These are phyloP conservation scores for Westerdykella ornata DNA, from an alignment of 2,329 filamentous ascomycete genomes.

Conservation along the genomic window DNA sequence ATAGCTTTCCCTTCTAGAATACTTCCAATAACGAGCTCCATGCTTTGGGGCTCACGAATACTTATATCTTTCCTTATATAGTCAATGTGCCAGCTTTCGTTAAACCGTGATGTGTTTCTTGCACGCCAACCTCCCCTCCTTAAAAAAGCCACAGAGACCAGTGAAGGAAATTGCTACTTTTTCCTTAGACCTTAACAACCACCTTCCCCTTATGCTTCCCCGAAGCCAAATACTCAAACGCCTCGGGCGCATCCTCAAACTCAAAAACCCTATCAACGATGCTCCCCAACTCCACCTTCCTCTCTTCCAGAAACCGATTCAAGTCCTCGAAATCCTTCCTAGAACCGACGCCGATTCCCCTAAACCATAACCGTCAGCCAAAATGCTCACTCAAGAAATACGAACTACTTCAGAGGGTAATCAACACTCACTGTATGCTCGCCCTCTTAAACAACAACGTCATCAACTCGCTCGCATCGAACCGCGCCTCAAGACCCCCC, in stretches of 20 bases:
- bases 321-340: slow-evolving; percentile 43
- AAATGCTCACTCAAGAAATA: no score
- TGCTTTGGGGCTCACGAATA: no score
- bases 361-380: slow-evolving; percentile 17
- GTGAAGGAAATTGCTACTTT: no score
- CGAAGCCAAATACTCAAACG: slow-evolving; percentile 30
- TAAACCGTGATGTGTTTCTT: no score
- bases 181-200: slow-evolving; percentile 6
- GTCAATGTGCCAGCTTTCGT: no score
- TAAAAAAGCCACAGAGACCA: no score
- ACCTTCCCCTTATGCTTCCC: slow-evolving; percentile 28
- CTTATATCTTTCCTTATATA: no score
- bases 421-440: slow-evolving; percentile 16
- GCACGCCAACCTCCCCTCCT: no score
- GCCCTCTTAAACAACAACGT: slow-evolving; percentile 16
- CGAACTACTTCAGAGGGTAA: no score
- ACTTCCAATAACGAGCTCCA: no score
- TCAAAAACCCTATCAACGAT: slow-evolving; percentile 30
- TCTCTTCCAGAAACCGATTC: slow-evolving; percentile 24
- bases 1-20: no score
- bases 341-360: slow-evolving; percentile 54
- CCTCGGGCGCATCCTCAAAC: slow-evolving; percentile 26
- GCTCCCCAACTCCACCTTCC: slow-evolving; percentile 19
- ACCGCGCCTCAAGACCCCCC: slow-evolving; percentile 5
- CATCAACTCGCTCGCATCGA: slow-evolving; percentile 7